phyloP scores from a whole-genome alignment of 169 alveolate genomes.

The Eimeria praecox region DNA sequence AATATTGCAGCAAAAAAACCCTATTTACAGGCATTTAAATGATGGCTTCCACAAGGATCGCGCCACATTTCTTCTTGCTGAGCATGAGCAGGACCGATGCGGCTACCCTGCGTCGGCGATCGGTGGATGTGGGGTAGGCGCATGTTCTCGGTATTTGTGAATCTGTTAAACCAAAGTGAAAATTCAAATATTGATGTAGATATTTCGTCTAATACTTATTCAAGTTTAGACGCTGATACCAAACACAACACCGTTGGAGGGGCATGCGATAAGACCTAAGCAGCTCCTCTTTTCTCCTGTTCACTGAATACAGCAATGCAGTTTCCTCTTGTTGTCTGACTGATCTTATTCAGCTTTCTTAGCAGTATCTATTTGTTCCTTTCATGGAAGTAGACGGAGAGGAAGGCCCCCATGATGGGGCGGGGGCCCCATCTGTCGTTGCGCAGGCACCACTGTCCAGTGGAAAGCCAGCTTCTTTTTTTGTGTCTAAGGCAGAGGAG shows the following conservation, averaged over 20 bases:
- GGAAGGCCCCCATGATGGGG: conserved; percentile 20
- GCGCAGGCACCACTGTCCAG: not conserved
- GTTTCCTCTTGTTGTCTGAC: too few relatives aligned
- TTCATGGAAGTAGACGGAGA: conserved; percentile 50
- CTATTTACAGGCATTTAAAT: not conserved
- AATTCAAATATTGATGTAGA: not conserved
- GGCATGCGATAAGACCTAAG: not conserved
- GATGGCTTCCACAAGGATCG: not conserved
- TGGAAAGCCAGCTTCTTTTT: conserved; percentile 50
- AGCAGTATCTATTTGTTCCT: not conserved
- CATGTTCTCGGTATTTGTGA: not conserved
- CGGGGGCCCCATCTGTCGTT: not conserved
- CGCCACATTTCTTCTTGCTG: not conserved
- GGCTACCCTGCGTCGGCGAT: not conserved
- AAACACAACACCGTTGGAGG: not conserved
- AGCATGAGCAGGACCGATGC: not conserved
- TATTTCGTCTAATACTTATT: not conserved
- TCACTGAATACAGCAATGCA: not conserved
- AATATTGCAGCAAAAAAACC: not conserved
- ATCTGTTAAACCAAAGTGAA: not conserved
- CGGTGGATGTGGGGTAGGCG: conserved; percentile 39
- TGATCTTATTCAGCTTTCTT: not conserved
- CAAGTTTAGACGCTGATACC: not conserved
- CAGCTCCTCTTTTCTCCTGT: not conserved
- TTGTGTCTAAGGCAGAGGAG: conserved; percentile 38